These are phyloP conservation scores for Letharia columbiana DNA, from an alignment of 495 filamentous ascomycete genomes.

Conservation along the genomic window DNA sequence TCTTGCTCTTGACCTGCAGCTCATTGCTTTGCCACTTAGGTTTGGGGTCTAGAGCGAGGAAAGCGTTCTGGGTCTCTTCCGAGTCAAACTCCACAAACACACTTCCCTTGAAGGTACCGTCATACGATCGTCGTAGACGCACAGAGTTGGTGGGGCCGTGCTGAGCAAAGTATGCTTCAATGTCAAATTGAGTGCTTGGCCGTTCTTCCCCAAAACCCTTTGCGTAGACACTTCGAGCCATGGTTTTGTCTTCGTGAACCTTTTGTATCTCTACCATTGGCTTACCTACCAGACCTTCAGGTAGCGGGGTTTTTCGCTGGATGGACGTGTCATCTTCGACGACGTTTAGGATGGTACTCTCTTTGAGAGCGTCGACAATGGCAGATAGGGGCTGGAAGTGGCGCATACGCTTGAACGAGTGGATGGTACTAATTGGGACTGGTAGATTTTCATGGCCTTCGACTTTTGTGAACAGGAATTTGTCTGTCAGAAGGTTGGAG, in stretches of 20 bases:
- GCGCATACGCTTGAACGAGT: constrained; percentile 87
- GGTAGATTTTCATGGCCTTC: constrained; percentile 70
- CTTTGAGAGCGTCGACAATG: constrained; percentile 71
- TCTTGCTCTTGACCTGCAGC: constrained; percentile 73
- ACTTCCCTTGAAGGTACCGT: constrained; percentile 78
- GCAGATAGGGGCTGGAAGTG: constrained; percentile 77
- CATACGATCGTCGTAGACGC: constrained; percentile 68
- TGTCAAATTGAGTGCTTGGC: constrained; percentile 73
- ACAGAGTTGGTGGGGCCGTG: constrained; percentile 75
- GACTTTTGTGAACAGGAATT: constrained; percentile 69
- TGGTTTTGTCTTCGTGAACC: constrained; percentile 50
- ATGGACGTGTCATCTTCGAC: constrained; percentile 58
- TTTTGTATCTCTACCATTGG: constrained; percentile 37
- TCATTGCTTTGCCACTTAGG: constrained; percentile 70
- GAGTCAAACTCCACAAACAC: constrained; percentile 85
- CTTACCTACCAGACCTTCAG: constrained; percentile 37
- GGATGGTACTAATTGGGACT: constrained; percentile 64
- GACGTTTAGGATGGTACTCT: constrained; percentile 57
- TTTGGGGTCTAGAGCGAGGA: constrained; percentile 69
- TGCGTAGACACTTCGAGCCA: constrained; percentile 57
- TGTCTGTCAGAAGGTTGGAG: constrained; percentile 80
- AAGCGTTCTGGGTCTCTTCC: constrained; percentile 65
- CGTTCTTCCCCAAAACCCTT: constrained; percentile 87
- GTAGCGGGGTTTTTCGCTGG: constrained; percentile 63
- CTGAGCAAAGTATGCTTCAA: constrained; percentile 82